phyloP scores from a whole-genome alignment of 805 yeast genomes.

The Torulaspora delbrueckii region DNA sequence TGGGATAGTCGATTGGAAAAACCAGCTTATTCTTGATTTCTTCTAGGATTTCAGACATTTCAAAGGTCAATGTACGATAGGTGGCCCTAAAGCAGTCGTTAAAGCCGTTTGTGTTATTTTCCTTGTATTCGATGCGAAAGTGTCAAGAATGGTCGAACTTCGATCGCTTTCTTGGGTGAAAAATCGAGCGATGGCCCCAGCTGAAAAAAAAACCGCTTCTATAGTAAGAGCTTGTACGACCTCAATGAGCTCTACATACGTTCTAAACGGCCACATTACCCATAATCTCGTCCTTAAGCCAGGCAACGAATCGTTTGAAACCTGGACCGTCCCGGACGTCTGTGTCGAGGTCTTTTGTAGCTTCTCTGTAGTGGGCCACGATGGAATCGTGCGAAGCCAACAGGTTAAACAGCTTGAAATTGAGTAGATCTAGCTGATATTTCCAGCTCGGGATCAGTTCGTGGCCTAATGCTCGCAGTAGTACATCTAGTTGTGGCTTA shows the following conservation, averaged over 20 bases:
- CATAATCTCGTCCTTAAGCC: slow-evolving; percentile 25
- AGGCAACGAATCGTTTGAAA: slow-evolving; percentile 16
- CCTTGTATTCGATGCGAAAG: background rate
- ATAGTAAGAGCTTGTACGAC: background rate
- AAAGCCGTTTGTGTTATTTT: background rate
- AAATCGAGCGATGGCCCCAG: background rate
- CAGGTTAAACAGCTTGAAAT: slow-evolving; percentile 18
- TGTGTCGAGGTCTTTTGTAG: slow-evolving; percentile 6
- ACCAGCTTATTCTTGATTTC: slow-evolving; percentile 26
- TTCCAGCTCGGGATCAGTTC: slow-evolving; percentile 27
- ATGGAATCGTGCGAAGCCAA: slow-evolving; percentile 13
- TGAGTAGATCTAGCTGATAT: slow-evolving; percentile 22
- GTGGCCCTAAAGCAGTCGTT: background rate
- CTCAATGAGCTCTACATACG: background rate
- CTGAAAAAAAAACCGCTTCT: background rate
- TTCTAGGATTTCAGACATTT: slow-evolving; percentile 34
- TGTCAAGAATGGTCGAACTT: background rate
- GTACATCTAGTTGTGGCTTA: slow-evolving; percentile 17
- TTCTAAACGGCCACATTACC: slow-evolving; percentile 12
- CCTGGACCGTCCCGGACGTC: slow-evolving; percentile 15
- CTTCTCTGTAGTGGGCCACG: slow-evolving; percentile 11
- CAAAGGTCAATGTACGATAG: background rate
- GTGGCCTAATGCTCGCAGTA: slow-evolving; percentile 18
- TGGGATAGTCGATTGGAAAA: slow-evolving; percentile 35
- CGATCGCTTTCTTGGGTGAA: background rate